Evolutionary conservation across 2,329 filamentous ascomycete genomes (phyloP), one percentile per base, ranked within the genome.

Genomic region (Aspergillaceae sp.): DNA sequence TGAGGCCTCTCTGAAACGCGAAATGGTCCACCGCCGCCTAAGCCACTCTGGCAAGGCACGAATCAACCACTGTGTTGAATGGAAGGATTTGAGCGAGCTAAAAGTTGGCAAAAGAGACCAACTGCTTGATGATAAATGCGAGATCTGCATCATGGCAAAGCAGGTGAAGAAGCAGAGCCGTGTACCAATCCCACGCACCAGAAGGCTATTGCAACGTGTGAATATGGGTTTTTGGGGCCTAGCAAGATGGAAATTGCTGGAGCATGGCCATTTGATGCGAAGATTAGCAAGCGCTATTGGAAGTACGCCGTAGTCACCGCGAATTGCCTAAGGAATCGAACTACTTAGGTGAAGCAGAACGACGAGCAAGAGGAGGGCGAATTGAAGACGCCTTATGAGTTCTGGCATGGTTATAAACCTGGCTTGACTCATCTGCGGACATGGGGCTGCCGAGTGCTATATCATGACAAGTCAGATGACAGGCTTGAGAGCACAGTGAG

Each of bases 291-390:
- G 9, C 5, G 7, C 2, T 35, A 35, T 11, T 35, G 34, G 9
- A 35, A 35, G 7, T 35, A 35, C 19, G 34, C 34, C 10, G 34
- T 35, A 1, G 10, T 35, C 2, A 35, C 34, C 2, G 34, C 34
- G 1, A 35, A 35, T 11, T 35, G 19, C 4, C 34, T 35, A 6
- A 35, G 34, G 4, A 35, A 35, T 11, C 10, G 9, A 6, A 35
- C 10, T 2, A 11, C 7, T 1, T 11, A 5, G 1, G 4, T 35
- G 10, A 35, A 11, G 19, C 19, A 11, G 87, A 40, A 29, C 1
- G 7, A 19, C 9, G 27, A 5, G 37, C 5, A 40, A 5, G 11
- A 27, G 8, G n/a, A 29, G 3, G 37, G 27, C 26, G 37, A 40
- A 26, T 5, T 26, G 7, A 40, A 9, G 10, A 40, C 37, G 10